Evolutionary conservation across 768 basidiomycete species (phyloP).

Genomic region (Auriscalpium microsporum): DNA sequence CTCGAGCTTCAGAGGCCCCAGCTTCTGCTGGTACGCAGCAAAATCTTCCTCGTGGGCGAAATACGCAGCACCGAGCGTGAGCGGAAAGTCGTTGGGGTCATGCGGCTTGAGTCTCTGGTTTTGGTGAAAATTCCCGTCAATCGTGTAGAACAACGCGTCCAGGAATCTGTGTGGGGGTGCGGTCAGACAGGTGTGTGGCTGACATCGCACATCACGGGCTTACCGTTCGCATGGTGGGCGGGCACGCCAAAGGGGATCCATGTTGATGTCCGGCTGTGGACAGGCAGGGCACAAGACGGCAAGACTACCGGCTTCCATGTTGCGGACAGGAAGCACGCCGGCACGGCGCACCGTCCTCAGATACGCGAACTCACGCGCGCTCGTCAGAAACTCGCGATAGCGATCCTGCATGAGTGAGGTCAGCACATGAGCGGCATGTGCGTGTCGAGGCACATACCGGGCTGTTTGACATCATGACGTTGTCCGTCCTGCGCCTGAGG

Average conservation of each 20-base stretch:
- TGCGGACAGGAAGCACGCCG: neutral
- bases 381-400: neutral
- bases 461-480: neutral
- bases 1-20: constrained; percentile 3
- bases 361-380: neutral
- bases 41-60: neutral
- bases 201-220: no score
- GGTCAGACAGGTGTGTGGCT: neutral
- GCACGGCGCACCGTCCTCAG: neutral
- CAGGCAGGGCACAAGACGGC: neutral
- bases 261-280: neutral
- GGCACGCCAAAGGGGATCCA: neutral
- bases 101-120: neutral
- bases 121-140: neutral
- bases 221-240: neutral
- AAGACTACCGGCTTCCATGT: neutral
- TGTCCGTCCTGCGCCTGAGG: neutral
- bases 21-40: neutral
- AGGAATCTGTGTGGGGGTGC: neutral
- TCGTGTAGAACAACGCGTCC: neutral
- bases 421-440: neutral
- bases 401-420: neutral
- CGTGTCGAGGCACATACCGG: neutral
- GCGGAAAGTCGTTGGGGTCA: neutral
- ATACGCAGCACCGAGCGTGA: neutral